Conservation (phyloP, 106 monocot species). For the Dendrobium catenatum region DNA sequence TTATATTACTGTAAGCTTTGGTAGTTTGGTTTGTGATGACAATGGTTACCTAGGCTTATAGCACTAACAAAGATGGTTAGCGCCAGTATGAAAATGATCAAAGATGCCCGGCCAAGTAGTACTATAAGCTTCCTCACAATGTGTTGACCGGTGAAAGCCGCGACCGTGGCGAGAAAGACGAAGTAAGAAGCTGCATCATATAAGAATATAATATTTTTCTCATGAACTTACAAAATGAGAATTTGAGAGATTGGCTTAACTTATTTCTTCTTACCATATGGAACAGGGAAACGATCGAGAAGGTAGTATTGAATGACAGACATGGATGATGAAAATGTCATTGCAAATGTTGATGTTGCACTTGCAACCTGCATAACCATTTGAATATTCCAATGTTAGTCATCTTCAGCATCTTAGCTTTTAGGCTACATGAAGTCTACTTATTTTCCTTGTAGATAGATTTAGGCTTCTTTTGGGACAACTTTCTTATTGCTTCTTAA, state of each 20-base stretch:
- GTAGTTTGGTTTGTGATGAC: neutral
- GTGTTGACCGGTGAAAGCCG: slow-evolving; percentile 60
- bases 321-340: slow-evolving; percentile 59
- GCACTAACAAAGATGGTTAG: slow-evolving; percentile 54
- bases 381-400: neutral
- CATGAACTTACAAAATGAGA: neutral
- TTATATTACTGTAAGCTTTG: neutral
- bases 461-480: neutral
- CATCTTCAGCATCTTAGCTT: neutral
- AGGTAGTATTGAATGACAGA: slow-evolving; percentile 48
- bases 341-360: slow-evolving; percentile 49
- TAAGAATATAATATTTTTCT: neutral
- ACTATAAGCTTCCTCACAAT: slow-evolving; percentile 41
- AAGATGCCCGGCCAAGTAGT: slow-evolving; percentile 38
- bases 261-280: slow-evolving; percentile 25
- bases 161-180: slow-evolving; percentile 48
- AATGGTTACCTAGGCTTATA: slow-evolving; percentile 40
- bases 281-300: slow-evolving; percentile 38
- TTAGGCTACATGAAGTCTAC: neutral
- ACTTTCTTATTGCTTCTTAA: too few relatives aligned
- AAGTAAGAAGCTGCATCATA: slow-evolving; percentile 41
- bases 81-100: slow-evolving; percentile 53
- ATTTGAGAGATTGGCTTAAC: neutral
- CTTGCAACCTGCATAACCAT: slow-evolving; percentile 33
- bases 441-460: neutral